A percentile compares a stretch with the other conserved stretches of the same genome.
phyloP scores from a whole-genome alignment of 176 grass and related monocot species.

The Poa pratensis region DNA sequence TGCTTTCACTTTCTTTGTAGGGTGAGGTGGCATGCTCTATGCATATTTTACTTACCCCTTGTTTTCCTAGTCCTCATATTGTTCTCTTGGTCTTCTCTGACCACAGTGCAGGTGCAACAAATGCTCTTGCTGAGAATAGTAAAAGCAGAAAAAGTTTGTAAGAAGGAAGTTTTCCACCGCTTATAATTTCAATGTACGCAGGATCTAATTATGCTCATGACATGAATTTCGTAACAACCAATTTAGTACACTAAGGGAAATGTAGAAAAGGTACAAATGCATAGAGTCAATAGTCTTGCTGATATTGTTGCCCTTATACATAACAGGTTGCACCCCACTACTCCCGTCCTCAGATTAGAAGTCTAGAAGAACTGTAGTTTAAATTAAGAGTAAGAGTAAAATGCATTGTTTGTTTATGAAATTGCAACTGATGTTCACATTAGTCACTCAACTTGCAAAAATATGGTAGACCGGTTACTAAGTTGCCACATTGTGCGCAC shows the following conservation, averaged over 20 bases:
- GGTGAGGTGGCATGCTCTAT: constrained; percentile 34
- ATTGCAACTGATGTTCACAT: too few relatives aligned
- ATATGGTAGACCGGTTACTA: too few relatives aligned
- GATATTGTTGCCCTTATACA: not conserved
- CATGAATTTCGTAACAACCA: constrained; percentile 15
- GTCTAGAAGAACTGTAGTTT: not conserved
- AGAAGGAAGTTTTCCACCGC: not conserved
- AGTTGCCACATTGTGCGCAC: too few relatives aligned
- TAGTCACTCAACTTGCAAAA: too few relatives aligned
- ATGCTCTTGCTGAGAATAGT: constrained; percentile 24
- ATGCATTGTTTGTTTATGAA: too few relatives aligned
- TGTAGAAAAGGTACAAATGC: not conserved
- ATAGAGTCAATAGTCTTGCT: not conserved
- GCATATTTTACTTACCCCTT: not conserved
- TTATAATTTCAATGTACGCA: not conserved
- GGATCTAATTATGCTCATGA: constrained; percentile 13
- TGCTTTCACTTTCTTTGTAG: constrained; percentile 51
- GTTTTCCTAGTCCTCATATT: constrained; percentile 16
- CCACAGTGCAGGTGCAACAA: constrained; percentile 19
- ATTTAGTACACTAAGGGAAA: not conserved
- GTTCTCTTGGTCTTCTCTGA: constrained; percentile 38
- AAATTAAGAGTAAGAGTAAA: not conserved
- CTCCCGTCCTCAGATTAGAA: not conserved
- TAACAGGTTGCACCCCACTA: not conserved
- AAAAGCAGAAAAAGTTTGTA: not conserved